These are phyloP conservation scores for Gossypioides kirkii DNA, from an alignment of 345 rosid species.

Conservation along the genomic window DNA sequence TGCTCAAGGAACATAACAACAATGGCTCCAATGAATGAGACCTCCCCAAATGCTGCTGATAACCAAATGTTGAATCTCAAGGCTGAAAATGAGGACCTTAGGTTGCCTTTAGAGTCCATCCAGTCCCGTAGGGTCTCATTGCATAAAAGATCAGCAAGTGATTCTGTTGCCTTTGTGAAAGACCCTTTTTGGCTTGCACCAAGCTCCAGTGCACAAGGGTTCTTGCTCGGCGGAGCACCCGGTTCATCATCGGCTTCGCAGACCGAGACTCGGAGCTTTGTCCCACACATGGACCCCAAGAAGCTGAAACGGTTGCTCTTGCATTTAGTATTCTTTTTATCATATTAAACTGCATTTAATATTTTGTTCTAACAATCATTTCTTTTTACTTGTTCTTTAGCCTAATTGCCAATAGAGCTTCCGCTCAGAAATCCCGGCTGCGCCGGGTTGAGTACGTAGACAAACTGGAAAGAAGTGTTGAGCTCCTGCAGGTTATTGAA, in stretches of 20 bases:
- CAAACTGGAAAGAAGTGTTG: background rate
- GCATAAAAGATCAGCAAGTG: background rate
- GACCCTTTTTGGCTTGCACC: background rate
- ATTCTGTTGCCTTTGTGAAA: background rate
- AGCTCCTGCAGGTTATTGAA: background rate
- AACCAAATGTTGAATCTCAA: no score
- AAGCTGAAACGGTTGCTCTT: no score
- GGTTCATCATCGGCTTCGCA: no score
- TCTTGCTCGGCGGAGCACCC: background rate
- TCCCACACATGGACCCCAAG: no score
- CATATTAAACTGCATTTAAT: background rate
- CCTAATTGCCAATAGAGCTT: background rate
- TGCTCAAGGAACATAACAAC: no score
- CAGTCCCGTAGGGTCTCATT: background rate
- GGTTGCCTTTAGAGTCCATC: no score
- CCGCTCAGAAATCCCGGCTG: conserved; percentile 1
- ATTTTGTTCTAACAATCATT: background rate
- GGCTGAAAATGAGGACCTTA: no score
- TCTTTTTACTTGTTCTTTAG: background rate
- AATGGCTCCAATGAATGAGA: no score
- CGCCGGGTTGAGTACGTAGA: background rate
- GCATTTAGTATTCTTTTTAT: no score
- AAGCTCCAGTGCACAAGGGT: background rate
- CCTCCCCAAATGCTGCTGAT: no score
- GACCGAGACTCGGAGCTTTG: no score